These are phyloP conservation scores for Buddleja alternifolia DNA, from an alignment of 257 asterid genomes.

Conservation along the genomic window DNA sequence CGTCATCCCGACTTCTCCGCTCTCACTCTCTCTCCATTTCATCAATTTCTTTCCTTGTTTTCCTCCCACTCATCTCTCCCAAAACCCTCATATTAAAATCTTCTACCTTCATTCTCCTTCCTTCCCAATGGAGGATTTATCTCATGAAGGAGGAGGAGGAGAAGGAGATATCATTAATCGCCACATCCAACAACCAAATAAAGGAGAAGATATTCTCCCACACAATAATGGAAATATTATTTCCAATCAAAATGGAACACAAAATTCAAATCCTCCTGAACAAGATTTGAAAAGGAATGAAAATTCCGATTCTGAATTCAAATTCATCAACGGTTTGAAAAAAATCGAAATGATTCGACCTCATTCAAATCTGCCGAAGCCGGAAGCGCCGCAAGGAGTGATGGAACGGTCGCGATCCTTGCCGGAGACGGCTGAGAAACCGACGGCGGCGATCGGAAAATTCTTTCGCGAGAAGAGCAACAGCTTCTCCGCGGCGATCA, in stretches of 20 bases:
- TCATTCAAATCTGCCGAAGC: constrained; percentile 72
- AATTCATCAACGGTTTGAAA: constrained; percentile 15
- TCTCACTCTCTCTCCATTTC: constrained; percentile 27
- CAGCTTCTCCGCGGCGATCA: constrained; percentile 75
- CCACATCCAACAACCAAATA: constrained; percentile 2
- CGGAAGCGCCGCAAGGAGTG: constrained; percentile 71
- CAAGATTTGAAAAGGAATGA: background rate
- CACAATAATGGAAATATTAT: constrained; percentile 13
- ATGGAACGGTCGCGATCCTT: constrained; percentile 48
- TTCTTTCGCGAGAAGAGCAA: constrained; percentile 75
- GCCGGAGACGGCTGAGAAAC: constrained; percentile 51
- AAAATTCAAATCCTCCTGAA: background rate
- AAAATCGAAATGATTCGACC: constrained; percentile 46
- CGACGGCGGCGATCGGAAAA: constrained; percentile 78
- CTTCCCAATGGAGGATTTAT: constrained; percentile 26
- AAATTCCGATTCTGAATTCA: constrained; percentile 17
- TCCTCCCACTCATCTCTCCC: background rate
- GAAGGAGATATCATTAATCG: background rate
- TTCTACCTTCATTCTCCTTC: constrained; percentile 8
- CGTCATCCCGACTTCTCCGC: constrained; percentile 31
- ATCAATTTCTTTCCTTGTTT: constrained; percentile 13
- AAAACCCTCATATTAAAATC: constrained; percentile 2
- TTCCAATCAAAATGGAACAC: background rate
- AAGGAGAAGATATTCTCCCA: background rate
- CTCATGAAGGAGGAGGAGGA: constrained; percentile 29